These are phyloP conservation scores for Gastrolobium bilobum DNA, from an alignment of 306 rosid genomes.

Conservation along the genomic window DNA sequence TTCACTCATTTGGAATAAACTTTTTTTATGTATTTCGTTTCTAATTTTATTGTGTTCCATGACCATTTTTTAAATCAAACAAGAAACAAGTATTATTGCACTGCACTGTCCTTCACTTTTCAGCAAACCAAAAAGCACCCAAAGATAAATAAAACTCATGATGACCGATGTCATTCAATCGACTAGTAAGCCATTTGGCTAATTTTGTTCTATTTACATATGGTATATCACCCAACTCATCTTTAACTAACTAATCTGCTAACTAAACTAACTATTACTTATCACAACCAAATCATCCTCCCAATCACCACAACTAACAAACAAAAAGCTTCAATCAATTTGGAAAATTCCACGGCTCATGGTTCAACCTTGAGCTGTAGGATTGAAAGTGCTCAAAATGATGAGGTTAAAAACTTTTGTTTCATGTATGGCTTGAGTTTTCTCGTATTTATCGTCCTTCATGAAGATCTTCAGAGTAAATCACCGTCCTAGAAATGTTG, in stretches of 20 bases:
- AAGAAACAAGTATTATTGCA: too few relatives aligned
- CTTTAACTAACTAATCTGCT: conserved; percentile 30
- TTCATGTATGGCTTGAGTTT: conserved; percentile 24
- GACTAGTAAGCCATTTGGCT: conserved; percentile 28
- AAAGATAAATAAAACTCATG: conserved; percentile 32
- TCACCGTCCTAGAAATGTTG: conserved; percentile 76
- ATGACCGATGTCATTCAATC: not conserved
- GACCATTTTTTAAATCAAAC: too few relatives aligned
- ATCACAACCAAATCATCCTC: conserved; percentile 19
- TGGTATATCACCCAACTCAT: conserved; percentile 28
- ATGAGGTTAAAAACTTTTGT: conserved; percentile 40
- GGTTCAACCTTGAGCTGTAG: conserved; percentile 44
- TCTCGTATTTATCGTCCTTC: conserved; percentile 79
- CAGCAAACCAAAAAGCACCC: not conserved
- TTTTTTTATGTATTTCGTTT: too few relatives aligned
- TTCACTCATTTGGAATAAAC: too few relatives aligned
- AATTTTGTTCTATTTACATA: conserved; percentile 41
- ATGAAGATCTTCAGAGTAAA: conserved; percentile 98
- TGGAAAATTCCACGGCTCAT: conserved; percentile 41
- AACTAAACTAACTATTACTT: conserved; percentile 18
- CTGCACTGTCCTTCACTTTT: too few relatives aligned
- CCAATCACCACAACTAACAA: conserved; percentile 33
- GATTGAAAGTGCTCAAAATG: conserved; percentile 36
- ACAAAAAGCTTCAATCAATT: conserved; percentile 50
- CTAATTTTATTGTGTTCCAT: too few relatives aligned